phyloP scores from a whole-genome alignment of 495 filamentous ascomycete genomes.

The Clohesyomyces aquaticus region DNA sequence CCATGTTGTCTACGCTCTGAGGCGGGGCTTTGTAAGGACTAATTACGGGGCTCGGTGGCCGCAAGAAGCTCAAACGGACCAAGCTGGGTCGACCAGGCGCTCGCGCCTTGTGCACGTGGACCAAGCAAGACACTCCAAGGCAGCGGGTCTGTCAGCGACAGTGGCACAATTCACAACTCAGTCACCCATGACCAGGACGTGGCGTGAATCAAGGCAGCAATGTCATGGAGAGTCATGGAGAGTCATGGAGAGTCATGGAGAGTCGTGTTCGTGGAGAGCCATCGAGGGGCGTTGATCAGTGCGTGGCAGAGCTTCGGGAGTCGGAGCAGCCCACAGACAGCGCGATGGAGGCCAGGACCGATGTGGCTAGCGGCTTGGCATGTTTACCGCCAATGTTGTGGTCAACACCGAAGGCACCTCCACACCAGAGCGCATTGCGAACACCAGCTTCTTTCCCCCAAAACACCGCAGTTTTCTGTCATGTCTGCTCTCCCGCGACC shows the following conservation, averaged over 20 bases:
- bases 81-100: background rate
- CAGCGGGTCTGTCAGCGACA: background rate
- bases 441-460: conserved; percentile 18
- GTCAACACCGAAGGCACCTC: background rate
- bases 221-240: no score
- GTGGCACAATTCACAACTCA: no score
- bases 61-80: background rate
- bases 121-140: conserved; percentile 22
- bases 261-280: no score
- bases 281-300: background rate
- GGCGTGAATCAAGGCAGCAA: no score
- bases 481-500: conserved; percentile 37
- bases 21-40: background rate
- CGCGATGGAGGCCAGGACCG: background rate
- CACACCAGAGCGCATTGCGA: conserved; percentile 24
- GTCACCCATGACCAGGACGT: no score
- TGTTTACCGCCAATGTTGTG: conserved; percentile 4
- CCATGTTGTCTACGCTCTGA: conserved; percentile 24
- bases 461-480: conserved; percentile 8
- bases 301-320: background rate
- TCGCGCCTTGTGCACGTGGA: conserved; percentile 33
- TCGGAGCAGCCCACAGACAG: no score
- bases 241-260: no score
- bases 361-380: conserved; percentile 5
- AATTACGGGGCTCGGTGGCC: background rate